Conservation (phyloP, 805 yeast genomes). For the Myxozyma lipomycoides region DNA sequence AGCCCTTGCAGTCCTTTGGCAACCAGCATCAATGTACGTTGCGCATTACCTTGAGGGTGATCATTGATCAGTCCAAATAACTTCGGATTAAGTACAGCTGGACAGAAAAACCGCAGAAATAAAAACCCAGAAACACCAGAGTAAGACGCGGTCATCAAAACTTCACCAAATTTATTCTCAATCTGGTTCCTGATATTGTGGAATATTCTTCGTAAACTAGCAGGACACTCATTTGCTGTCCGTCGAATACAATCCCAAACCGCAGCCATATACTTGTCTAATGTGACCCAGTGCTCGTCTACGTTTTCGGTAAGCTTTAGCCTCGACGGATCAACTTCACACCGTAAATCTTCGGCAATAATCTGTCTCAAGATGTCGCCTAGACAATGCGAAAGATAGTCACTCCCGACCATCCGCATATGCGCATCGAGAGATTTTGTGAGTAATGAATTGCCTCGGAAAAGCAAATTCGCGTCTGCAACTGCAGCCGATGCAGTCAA, state of each 20-base stretch:
- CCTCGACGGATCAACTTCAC: slow-evolving; percentile 79
- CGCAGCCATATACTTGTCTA: slow-evolving; percentile 27
- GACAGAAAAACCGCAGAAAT: slow-evolving; percentile 81
- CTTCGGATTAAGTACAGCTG: slow-evolving; percentile 87
- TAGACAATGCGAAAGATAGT: slow-evolving; percentile 66
- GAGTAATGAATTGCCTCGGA: slow-evolving; percentile 80
- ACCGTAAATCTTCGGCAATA: slow-evolving; percentile 47
- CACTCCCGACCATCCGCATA: slow-evolving; percentile 72
- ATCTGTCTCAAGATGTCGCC: slow-evolving; percentile 63
- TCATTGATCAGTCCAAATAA: slow-evolving; percentile 65
- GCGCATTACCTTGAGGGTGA: slow-evolving; percentile 67
- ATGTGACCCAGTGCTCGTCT: slow-evolving; percentile 29
- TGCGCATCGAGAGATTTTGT: slow-evolving; percentile 78
- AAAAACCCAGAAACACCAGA: slow-evolving; percentile 80
- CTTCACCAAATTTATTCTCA: slow-evolving; percentile 36
- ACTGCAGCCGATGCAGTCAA: slow-evolving; percentile 11
- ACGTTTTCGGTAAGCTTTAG: slow-evolving; percentile 38
- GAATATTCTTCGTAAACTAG: slow-evolving; percentile 59
- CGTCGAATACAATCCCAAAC: slow-evolving; percentile 64
- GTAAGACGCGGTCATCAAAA: slow-evolving; percentile 40
- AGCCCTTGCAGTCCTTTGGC: slow-evolving; percentile 77
- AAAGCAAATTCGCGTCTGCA: slow-evolving; percentile 52
- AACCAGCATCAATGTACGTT: slow-evolving; percentile 73
- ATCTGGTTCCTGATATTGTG: slow-evolving; percentile 59
- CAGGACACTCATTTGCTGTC: slow-evolving; percentile 74